Base-by-base conservation (phyloP, 2,329 filamentous ascomycete genomes). In the Pseudocercospora pini-densiflorae region DNA sequence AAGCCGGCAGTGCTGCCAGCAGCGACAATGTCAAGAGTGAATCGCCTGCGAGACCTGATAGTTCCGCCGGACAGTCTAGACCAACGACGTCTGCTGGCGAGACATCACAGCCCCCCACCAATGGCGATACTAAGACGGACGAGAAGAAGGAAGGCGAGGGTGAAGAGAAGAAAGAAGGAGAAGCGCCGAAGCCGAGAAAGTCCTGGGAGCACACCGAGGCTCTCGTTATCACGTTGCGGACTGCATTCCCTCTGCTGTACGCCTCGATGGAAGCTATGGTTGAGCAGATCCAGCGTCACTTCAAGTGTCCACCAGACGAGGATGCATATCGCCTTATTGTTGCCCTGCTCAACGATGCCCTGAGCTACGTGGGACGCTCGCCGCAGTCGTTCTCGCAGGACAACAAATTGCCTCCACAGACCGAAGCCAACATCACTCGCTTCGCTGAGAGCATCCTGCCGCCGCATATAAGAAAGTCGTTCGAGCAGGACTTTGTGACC, bases 191-290 rank as follows among this genome's bases (percentile, higher is more conserved):
- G 62, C 81, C 82, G 12, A 94, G 92, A 81, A 92, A 92, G 70
- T 93, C 96, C 0, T 98, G 95, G 95, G 95, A 99, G 77, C 90
- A 96, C 73, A 94, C 93, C 0, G 95, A 99, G 73, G 94, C 98
- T 77, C 93, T 99, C 67, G 93, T 97, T 86, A 92, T 93, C 36
- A 92, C 93, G 31, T 88, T 99, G 62, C 98, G 99, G 84, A 98
- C 95, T 6, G 94, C 94, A 0, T 99, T 98, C 84, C 95, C 95
- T 24, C 86, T 99, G 19, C 87, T 99, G 73, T 95, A 96, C 9
- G 83, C 98, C 51, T 97, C 94, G 0, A 98, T 99, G 95, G 95
- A 99, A 82, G 97, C 94, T 0, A 99, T 98, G 93, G 94, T 98
- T 31, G 95, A 99, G 77, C 94, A 98, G 80, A 97, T 99, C 66